A percentile compares a stretch with the other conserved stretches of the same genome.
Conservation (phyloP, 208 protist genomes). For the Acanthamoeba lenticulata region DNA sequence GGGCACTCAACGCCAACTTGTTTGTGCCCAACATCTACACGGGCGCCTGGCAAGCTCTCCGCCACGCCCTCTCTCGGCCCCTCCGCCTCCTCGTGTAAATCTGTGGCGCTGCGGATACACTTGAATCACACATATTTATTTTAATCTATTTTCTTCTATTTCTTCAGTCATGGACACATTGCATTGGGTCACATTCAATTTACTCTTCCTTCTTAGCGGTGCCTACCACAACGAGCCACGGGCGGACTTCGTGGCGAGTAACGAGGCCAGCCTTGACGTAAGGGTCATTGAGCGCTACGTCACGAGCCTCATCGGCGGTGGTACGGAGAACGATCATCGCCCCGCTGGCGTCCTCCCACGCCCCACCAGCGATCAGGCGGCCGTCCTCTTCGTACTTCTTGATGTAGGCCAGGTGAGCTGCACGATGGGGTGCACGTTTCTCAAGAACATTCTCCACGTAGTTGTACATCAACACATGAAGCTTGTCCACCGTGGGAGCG, state of each 20-base stretch:
- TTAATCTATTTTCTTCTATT: too few relatives aligned
- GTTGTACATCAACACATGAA: conserved; percentile 9
- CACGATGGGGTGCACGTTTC: background rate
- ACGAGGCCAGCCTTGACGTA: conserved; percentile 25
- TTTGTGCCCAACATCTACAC: too few relatives aligned
- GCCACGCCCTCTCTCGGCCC: too few relatives aligned
- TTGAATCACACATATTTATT: too few relatives aligned
- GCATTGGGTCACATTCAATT: too few relatives aligned
- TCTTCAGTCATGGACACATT: too few relatives aligned
- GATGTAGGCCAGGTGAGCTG: conserved; percentile 5
- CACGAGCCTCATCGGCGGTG: background rate
- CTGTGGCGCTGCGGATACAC: too few relatives aligned
- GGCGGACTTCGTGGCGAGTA: conserved; percentile 24
- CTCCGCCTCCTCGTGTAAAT: too few relatives aligned
- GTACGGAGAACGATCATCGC: conserved; percentile 20
- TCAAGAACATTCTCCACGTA: background rate
- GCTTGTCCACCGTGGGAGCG: background rate
- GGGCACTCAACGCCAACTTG: too few relatives aligned
- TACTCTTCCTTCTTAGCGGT: conserved; percentile 42
- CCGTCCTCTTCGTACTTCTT: background rate
- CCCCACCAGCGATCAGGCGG: background rate
- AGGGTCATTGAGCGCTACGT: background rate
- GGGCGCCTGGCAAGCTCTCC: too few relatives aligned
- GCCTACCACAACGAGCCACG: conserved; percentile 15
- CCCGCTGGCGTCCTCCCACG: conserved; percentile 34